These are phyloP conservation scores for Amphichorda felina DNA, from an alignment of 2,329 filamentous ascomycete species.

Conservation along the genomic window DNA sequence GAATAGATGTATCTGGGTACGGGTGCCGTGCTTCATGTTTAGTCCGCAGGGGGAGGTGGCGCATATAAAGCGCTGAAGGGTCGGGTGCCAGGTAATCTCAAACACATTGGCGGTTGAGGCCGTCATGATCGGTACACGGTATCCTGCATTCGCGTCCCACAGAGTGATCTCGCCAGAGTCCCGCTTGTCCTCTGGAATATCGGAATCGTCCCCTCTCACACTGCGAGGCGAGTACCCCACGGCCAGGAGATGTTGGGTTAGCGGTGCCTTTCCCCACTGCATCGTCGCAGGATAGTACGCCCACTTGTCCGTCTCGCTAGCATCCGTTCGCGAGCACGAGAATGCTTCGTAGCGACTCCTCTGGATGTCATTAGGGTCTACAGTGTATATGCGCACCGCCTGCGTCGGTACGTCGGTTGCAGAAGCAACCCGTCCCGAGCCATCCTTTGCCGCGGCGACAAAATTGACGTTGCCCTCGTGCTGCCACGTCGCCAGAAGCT, in stretches of 20 bases:
- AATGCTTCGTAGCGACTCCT: slow-evolving; percentile 23
- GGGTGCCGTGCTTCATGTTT: slow-evolving; percentile 29
- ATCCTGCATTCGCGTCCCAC: slow-evolving; percentile 37
- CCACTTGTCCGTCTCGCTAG: slow-evolving; percentile 34
- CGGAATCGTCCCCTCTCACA: slow-evolving; percentile 35
- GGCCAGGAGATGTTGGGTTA: slow-evolving; percentile 38
- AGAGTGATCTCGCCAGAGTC: slow-evolving; percentile 48
- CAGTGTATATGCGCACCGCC: slow-evolving; percentile 45
- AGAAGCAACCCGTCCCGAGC: slow-evolving; percentile 40
- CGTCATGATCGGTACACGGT: slow-evolving; percentile 34
- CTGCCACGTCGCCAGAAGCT: slow-evolving; percentile 32
- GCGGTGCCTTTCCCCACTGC: slow-evolving; percentile 41
- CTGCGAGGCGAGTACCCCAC: slow-evolving; percentile 53
- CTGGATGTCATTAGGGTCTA: slow-evolving; percentile 23
- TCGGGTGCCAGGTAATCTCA: slow-evolving; percentile 52
- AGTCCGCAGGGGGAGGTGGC: slow-evolving; percentile 42
- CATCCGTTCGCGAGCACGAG: slow-evolving; percentile 26
- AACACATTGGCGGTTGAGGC: slow-evolving; percentile 49
- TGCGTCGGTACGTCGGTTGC: slow-evolving; percentile 41
- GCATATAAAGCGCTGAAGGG: slow-evolving; percentile 37
- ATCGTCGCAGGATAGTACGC: slow-evolving; percentile 52
- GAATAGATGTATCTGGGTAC: slow-evolving; percentile 48
- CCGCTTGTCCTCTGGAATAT: slow-evolving; percentile 46
- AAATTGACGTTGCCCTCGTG: slow-evolving; percentile 52
- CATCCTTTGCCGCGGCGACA: slow-evolving; percentile 39